phyloP scores from a whole-genome alignment of 768 basidiomycete genomes.

The Tubosaeta sp. region DNA sequence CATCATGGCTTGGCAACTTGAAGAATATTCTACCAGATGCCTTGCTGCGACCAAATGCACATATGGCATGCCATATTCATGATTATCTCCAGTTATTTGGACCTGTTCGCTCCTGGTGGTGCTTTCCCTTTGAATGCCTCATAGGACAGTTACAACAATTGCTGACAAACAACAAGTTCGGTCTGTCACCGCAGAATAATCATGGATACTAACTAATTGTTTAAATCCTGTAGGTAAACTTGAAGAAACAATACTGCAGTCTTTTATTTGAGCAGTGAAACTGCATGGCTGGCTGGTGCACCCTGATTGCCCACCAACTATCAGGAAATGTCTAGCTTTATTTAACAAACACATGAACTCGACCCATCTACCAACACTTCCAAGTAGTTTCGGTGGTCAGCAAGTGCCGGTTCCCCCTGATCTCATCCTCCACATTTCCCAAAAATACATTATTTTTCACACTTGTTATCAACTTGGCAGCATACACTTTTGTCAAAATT shows the following conservation, averaged over 20 bases:
- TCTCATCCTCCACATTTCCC: too few species aligned
- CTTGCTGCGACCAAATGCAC: constrained; percentile 22
- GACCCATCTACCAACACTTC: too few species aligned
- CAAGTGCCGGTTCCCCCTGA: neutral
- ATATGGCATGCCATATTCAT: constrained; percentile 28
- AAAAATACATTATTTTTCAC: too few species aligned
- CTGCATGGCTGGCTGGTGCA: neutral
- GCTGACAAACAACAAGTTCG: neutral
- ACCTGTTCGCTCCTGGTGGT: constrained; percentile 34
- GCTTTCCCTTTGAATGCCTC: constrained; percentile 19
- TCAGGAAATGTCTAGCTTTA: neutral
- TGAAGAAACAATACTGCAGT: neutral
- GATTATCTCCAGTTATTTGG: constrained; percentile 35
- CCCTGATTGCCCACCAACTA: neutral
- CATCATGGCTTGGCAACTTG: constrained; percentile 15
- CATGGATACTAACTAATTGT: too few species aligned
- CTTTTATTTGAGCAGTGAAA: neutral
- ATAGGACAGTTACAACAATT: neutral
- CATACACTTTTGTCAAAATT: neutral
- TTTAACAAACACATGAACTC: neutral
- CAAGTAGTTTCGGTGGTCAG: too few species aligned
- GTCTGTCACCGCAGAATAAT: neutral
- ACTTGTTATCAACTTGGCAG: too few species aligned
- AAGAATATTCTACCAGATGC: constrained; percentile 16
- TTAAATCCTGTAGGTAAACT: neutral